Percentiles rank a stretch among this genome's conserved stretches.
These are phyloP conservation scores for Orbilia brochopaga DNA, from an alignment of 2,329 filamentous ascomycete species.

Conservation along the genomic window DNA sequence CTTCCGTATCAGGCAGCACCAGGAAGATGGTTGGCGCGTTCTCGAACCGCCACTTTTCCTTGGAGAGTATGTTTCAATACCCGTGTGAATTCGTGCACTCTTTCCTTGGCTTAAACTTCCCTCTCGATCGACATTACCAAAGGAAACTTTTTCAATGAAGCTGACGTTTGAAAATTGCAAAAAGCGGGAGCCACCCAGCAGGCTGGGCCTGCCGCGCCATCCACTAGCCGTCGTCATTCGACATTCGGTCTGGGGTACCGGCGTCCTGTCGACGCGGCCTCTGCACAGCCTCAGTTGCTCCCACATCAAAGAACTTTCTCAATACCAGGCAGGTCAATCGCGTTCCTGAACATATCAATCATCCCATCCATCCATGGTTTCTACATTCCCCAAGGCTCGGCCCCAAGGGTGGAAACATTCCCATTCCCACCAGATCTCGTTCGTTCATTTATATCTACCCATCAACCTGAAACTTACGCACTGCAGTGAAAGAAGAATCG, in stretches of 20 bases:
- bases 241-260: slow-evolving; percentile 28
- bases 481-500: no score
- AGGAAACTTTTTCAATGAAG: neutral
- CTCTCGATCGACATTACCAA: slow-evolving; percentile 17
- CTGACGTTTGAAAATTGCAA: slow-evolving; percentile 3
- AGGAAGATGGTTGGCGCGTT: slow-evolving; percentile 22
- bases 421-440: no score
- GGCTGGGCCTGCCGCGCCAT: slow-evolving; percentile 5
- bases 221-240: slow-evolving; percentile 44
- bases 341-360: slow-evolving; percentile 1
- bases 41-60: slow-evolving; percentile 44
- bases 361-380: neutral
- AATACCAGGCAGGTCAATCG: slow-evolving; percentile 24
- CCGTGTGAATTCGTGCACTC: neutral
- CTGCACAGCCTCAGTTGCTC: slow-evolving; percentile 39
- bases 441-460: neutral
- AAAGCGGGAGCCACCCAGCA: neutral
- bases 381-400: neutral
- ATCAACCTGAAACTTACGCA: slow-evolving; percentile 1
- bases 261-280: slow-evolving; percentile 48
- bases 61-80: slow-evolving; percentile 23
- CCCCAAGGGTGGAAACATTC: no score
- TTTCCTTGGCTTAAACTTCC: neutral
- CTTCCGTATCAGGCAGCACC: slow-evolving; percentile 1
- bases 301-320: slow-evolving; percentile 45